Base-by-base conservation (phyloP, 2,329 filamentous ascomycete species). In the Aureobasidium namibiae region DNA sequence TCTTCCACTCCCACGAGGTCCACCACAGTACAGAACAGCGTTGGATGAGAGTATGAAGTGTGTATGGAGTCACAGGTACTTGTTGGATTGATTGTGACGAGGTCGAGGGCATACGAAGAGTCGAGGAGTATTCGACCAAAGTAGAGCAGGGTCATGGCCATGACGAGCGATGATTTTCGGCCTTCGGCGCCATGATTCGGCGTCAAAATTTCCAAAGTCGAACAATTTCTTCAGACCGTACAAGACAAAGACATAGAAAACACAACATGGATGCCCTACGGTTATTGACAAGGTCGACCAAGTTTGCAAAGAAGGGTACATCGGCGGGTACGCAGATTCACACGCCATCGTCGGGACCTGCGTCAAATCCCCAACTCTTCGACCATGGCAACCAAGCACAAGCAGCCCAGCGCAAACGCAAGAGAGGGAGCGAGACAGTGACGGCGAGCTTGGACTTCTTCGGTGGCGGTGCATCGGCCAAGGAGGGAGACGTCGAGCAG, bases 381-480 rank as follows among this genome's bases (percentile, higher is more conserved):
- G 46, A 44, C 9, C 41, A 53, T 36, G 34, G 18, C 45, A 18
- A 38, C 21, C 42, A 36, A 5, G 21, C 54, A 9, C 23, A 26
- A 26, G 6, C 1, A 13, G n/a, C 21, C 11, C 42, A 34, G n/a
- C 41, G 59, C 21, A 79, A 78, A 67, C 70, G 76, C 36, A 79
- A 78, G 65, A 68, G 76, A 62, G 69, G 66, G 0, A 64, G 68
- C 45, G 61, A 68, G 50, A 53, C 31, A 13, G 56, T 73, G 8
- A 68, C 70, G 2, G 65, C 68, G 10, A 72, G 72, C n/a, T 64
- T 78, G 39, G 74, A 78, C 58, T 78, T 78, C 61, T 78, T 78
- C 59, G 70, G 71, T 31, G 67, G 61, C 44, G 49, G 60, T 36
- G 58, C 24, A 11, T 53, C 31, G 29, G 53, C 52, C 31, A 44